A percentile compares a stretch with the other conserved stretches of the same genome.
phyloP scores from a whole-genome alignment of 768 basidiomycete genomes.

The Mycena vulgaris region DNA sequence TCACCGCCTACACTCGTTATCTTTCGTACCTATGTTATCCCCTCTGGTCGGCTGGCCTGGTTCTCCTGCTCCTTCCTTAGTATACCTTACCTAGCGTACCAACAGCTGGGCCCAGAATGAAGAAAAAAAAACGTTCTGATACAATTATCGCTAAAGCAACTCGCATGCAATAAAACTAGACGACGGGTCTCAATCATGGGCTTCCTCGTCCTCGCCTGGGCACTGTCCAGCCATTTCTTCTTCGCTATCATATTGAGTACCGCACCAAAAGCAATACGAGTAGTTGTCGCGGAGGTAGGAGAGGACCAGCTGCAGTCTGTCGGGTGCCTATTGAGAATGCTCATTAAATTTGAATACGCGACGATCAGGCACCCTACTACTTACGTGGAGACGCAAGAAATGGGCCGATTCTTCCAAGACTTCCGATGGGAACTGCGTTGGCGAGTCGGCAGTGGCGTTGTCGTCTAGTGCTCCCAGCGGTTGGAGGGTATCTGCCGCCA shows the following conservation, averaged over 20 bases:
- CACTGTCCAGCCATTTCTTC: slow-evolving; percentile 77
- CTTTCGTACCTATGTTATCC: slow-evolving; percentile 35
- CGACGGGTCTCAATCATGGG: slow-evolving; percentile 72
- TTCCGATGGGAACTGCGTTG: slow-evolving; percentile 65
- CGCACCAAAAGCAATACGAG: slow-evolving; percentile 92
- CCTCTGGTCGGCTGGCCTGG: slow-evolving; percentile 27
- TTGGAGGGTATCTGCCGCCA: slow-evolving; percentile 81
- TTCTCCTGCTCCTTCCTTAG: slow-evolving; percentile 32
- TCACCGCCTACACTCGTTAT: slow-evolving; percentile 27
- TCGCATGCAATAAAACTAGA: slow-evolving; percentile 11
- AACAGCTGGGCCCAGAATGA: slow-evolving; percentile 27
- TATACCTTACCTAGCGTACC: slow-evolving; percentile 24
- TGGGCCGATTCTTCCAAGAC: slow-evolving; percentile 76
- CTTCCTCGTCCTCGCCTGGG: slow-evolving; percentile 84
- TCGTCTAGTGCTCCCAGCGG: slow-evolving; percentile 62
- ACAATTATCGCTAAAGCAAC: slow-evolving; percentile 31
- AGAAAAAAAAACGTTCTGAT: slow-evolving; percentile 26
- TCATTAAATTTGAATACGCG: slow-evolving; percentile 26
- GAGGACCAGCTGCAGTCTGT: slow-evolving; percentile 77
- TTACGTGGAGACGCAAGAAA: slow-evolving; percentile 77
- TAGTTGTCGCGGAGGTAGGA: slow-evolving; percentile 81
- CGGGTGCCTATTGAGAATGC: slow-evolving; percentile 68
- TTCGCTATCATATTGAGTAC: slow-evolving; percentile 75
- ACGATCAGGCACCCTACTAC: slow-evolving; percentile 39
- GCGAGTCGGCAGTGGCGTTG: slow-evolving; percentile 44